Evolutionary conservation across 306 rosid species (phyloP).

Genomic region (Glycine tomentella): DNA sequence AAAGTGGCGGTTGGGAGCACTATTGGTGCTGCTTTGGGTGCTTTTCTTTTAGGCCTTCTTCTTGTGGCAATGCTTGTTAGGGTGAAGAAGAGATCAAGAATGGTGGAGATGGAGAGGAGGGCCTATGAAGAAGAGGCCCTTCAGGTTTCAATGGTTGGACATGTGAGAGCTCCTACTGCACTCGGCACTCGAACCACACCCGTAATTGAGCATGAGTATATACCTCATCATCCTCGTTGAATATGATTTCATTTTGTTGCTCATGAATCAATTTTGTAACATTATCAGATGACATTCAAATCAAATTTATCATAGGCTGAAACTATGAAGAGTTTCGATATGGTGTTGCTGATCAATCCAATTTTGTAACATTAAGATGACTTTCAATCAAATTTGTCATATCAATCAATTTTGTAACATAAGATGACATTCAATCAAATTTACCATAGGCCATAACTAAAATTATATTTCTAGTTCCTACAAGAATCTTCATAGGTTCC

Average conservation of each 20-base stretch:
- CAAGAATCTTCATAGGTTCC: not conserved
- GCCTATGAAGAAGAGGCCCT: conserved; percentile 96
- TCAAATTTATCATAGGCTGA: no score
- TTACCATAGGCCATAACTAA: not conserved
- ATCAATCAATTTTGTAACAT: no score
- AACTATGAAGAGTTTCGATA: no score
- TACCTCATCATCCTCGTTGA: conserved; percentile 52
- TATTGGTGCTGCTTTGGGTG: conserved; percentile 84
- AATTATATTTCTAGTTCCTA: conserved; percentile 35
- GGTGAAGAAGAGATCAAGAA: conserved; percentile 88
- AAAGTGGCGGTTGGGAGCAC: conserved; percentile 88
- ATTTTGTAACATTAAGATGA: no score
- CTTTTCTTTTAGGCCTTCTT: conserved; percentile 78
- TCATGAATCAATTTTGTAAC: no score
- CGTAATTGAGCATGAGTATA: conserved; percentile 62
- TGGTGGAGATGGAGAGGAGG: conserved; percentile 85
- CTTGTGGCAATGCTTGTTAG: conserved; percentile 92
- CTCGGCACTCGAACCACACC: conserved; percentile 73
- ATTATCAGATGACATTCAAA: no score
- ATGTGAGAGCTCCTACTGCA: conserved; percentile 90
- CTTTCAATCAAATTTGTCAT: no score
- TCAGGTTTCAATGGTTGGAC: conserved; percentile 99
- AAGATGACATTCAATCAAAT: no score
- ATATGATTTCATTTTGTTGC: no score
- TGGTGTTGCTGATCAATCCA: no score